These are phyloP conservation scores for Calonectria multiphialidica DNA, from an alignment of 2,329 filamentous ascomycete genomes.

Conservation along the genomic window DNA sequence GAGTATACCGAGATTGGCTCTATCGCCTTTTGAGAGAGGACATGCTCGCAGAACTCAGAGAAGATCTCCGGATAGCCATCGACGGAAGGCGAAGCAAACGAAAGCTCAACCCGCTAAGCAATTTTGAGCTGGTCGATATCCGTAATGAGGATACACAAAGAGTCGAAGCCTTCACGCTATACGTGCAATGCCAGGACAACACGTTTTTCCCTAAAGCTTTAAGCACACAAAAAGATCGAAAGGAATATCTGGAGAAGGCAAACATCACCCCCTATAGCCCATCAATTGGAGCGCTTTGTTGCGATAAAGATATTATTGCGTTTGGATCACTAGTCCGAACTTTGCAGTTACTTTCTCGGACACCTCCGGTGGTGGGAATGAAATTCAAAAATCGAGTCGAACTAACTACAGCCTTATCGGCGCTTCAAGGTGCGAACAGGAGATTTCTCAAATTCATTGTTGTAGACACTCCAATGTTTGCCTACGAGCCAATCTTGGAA, in stretches of 20 bases:
- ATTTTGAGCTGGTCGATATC: slow-evolving; percentile 54
- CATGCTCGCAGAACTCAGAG: slow-evolving; percentile 74
- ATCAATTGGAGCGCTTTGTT: slow-evolving; percentile 72
- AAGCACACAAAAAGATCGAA: slow-evolving; percentile 46
- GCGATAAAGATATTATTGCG: slow-evolving; percentile 62
- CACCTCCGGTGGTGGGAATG: slow-evolving; percentile 62
- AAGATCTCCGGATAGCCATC: slow-evolving; percentile 66
- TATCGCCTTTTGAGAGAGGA: slow-evolving; percentile 80
- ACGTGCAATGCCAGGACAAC: slow-evolving; percentile 55
- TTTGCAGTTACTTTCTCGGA: slow-evolving; percentile 54
- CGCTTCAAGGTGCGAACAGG: slow-evolving; percentile 48
- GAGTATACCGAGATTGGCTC: slow-evolving; percentile 74
- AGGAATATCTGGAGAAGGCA: slow-evolving; percentile 60
- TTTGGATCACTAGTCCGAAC: slow-evolving; percentile 72
- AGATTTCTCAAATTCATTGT: slow-evolving; percentile 61
- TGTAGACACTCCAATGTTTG: slow-evolving; percentile 75
- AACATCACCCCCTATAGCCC: slow-evolving; percentile 68
- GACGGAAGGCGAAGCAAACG: slow-evolving; percentile 60
- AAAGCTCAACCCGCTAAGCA: slow-evolving; percentile 53
- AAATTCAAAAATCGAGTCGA: slow-evolving; percentile 61
- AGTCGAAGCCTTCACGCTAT: slow-evolving; percentile 52
- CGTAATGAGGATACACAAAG: slow-evolving; percentile 47
- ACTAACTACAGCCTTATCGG: slow-evolving; percentile 60
- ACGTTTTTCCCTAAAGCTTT: slow-evolving; percentile 56
- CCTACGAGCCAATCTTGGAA: slow-evolving; percentile 75